Conservation (phyloP, 140 eudicot genomes). For the Senecio squalidus region DNA sequence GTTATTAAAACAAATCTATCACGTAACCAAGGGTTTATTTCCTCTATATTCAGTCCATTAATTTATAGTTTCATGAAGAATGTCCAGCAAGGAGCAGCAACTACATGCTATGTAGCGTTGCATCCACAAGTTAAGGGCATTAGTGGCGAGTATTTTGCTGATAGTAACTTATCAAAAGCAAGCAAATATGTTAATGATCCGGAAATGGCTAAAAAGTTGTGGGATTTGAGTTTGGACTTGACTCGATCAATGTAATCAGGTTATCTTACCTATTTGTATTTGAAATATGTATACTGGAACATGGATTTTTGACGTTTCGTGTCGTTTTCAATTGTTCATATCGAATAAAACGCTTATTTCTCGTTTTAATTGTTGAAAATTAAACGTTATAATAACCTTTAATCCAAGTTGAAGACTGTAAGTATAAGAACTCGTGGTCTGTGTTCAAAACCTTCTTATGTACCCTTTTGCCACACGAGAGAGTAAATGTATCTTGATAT, state of each 20-base stretch:
- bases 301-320: too few species aligned
- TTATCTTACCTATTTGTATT: background rate
- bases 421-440: too few species aligned
- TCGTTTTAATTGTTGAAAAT: too few species aligned
- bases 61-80: constrained; percentile 20
- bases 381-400: too few species aligned
- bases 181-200: constrained; percentile 41
- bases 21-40: constrained; percentile 36
- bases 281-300: too few species aligned
- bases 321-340: too few species aligned
- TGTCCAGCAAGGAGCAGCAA: constrained; percentile 76
- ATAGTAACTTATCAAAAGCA: constrained; percentile 53
- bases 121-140: constrained; percentile 82
- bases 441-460: too few species aligned
- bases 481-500: too few species aligned
- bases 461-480: too few species aligned
- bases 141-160: constrained; percentile 80
- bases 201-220: constrained; percentile 80
- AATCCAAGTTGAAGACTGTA: too few species aligned
- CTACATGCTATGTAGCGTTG: constrained; percentile 77
- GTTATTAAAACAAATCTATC: constrained; percentile 61
- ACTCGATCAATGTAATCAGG: constrained; percentile 33
- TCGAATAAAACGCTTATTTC: too few species aligned
- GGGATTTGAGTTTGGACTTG: constrained; percentile 81
- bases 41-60: constrained; percentile 13